Evolutionary conservation across 192 early-diverging fungal species (phyloP), one percentile per base, ranked within the genome.

Genomic region (Pilaira anomala): DNA sequence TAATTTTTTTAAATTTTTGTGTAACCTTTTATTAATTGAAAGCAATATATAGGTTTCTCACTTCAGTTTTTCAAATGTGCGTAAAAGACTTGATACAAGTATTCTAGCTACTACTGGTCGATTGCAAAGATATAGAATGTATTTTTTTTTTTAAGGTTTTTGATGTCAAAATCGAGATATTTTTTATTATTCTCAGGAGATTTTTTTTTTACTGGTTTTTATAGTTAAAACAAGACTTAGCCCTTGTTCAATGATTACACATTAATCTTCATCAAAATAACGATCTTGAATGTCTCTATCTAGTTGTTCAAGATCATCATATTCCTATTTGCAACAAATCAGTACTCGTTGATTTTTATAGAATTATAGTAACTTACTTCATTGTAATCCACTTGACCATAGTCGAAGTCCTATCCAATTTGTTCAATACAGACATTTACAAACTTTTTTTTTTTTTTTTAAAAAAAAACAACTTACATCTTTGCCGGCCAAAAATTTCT

Each of bases 211-310:
- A n/a, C n/a, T n/a, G n/a, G n/a, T n/a, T n/a, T n/a, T n/a, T n/a
- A n/a, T n/a, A n/a, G n/a, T n/a, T 36, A 36, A 36, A 36, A 9
- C 11, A 4, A 36, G 6, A 36, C 11, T 36, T 36, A 36, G 33
- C 11, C 4, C 1, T 36, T 9, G 11, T 36, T 36, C 33, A 36
- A 5, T 36, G 6, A 36, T 5, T 9, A 9, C 33, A 4, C 16
- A 57, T 51, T 72, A 62, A 36, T 70, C 65, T 41, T 66, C 61
- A 52, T 76, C 74, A 67, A 76, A 76, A 39, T 71, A 76, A 45
- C 22, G 48, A 19, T 73, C 75, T 57, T 75, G 76, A 19, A 68
- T 49, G 28, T 77, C 78, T 24, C 63, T 51, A 48, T 65, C 63
- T 46, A 73, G 61, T 44, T 64, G 67, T 7, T 70, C 48, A 21